phyloP scores from a whole-genome alignment of 371 early-diverging fungal species.

The Fennellomyces sp. region DNA sequence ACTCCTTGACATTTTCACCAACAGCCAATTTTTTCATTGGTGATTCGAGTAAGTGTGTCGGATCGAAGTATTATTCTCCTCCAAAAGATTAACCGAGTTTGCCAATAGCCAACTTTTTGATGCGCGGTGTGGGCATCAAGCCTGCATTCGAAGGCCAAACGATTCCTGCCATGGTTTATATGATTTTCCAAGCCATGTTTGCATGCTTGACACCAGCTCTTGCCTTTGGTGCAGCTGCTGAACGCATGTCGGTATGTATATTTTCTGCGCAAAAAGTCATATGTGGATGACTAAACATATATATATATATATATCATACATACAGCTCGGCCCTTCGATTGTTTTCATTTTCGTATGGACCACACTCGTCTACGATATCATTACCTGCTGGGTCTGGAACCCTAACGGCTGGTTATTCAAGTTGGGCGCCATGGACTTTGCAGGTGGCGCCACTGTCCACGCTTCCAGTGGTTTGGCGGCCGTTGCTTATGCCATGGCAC shows the following conservation, averaged over 20 bases:
- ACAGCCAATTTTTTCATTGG: slow-evolving; percentile 79
- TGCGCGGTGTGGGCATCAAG: slow-evolving; percentile 42
- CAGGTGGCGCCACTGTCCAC: slow-evolving; percentile 87
- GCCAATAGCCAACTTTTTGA: slow-evolving; percentile 36
- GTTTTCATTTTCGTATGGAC: slow-evolving; percentile 84
- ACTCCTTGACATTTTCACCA: slow-evolving; percentile 78
- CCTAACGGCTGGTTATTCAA: slow-evolving; percentile 74
- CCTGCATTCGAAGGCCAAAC: slow-evolving; percentile 52
- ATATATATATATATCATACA: too few species aligned
- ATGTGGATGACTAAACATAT: too few species aligned
- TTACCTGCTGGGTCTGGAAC: slow-evolving; percentile 88
- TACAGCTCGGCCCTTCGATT: slow-evolving; percentile 68
- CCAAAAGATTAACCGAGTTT: neutral
- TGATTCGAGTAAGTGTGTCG: slow-evolving; percentile 61
- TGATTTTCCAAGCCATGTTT: slow-evolving; percentile 79
- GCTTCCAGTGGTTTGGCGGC: slow-evolving; percentile 83
- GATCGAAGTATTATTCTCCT: slow-evolving; percentile 26
- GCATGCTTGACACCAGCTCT: slow-evolving; percentile 75
- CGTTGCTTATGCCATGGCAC: slow-evolving; percentile 77
- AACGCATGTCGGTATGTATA: slow-evolving; percentile 66
- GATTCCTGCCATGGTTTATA: slow-evolving; percentile 63
- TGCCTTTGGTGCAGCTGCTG: slow-evolving; percentile 84
- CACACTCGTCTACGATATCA: slow-evolving; percentile 77
- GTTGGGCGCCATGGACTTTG: slow-evolving; percentile 81
- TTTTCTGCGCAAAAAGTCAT: too few species aligned